phyloP scores from a whole-genome alignment of 352 stramenopile genomes.

The Pythium periplocum region DNA sequence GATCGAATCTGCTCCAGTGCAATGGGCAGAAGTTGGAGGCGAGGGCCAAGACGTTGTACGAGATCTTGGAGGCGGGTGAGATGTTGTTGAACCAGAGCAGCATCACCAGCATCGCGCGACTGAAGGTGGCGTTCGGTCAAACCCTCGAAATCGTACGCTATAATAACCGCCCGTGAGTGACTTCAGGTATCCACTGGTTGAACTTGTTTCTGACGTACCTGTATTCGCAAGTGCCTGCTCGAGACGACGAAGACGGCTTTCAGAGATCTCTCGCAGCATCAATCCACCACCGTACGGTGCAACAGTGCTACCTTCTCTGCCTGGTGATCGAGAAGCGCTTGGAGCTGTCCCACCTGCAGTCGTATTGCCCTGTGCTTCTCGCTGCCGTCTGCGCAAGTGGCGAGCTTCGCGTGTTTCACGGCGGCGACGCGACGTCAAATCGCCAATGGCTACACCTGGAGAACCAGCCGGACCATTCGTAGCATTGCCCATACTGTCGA shows the following conservation, averaged over 20 bases:
- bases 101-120: constrained; percentile 6
- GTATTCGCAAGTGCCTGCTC: constrained; percentile 8
- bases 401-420: too few relatives aligned
- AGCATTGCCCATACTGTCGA: constrained; percentile 27
- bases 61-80: constrained; percentile 7
- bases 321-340: too few relatives aligned
- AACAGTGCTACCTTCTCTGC: constrained; percentile 6
- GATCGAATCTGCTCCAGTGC: constrained; percentile 16
- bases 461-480: not conserved
- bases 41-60: constrained; percentile 14
- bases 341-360: too few relatives aligned
- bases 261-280: constrained; percentile 15
- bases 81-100: constrained; percentile 7
- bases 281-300: constrained; percentile 10
- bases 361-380: not conserved
- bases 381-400: constrained; percentile 7
- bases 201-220: constrained; percentile 2
- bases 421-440: too few relatives aligned
- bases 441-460: too few relatives aligned
- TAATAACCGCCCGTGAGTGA: too few relatives aligned
- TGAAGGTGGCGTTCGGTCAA: not conserved
- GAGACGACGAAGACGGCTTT: constrained; percentile 13
- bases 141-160: too few relatives aligned
- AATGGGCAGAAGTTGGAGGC: constrained; percentile 14
- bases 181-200: too few relatives aligned